Percentiles rank a stretch among this genome's conserved stretches.
Evolutionary conservation across 352 stramenopile species (phyloP).

Genomic region (Phytophthora sansomeana): DNA sequence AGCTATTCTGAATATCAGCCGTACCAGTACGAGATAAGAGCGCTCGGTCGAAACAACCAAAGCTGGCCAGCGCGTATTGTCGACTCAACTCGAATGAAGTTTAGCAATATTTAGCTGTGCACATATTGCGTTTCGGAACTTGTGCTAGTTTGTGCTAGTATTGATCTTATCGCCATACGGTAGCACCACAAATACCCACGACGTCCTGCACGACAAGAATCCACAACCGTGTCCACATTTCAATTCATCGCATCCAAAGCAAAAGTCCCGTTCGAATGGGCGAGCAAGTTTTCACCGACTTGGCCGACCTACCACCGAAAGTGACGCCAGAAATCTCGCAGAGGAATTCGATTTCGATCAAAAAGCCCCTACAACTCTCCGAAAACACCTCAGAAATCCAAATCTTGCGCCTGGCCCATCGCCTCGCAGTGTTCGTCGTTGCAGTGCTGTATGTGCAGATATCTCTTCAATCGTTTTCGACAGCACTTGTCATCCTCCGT

Average conservation of each 20-base stretch:
- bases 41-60: background rate
- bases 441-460: constrained; percentile 37
- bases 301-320: constrained; percentile 8
- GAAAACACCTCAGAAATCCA: background rate
- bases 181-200: background rate
- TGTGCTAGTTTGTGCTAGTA: background rate
- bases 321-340: background rate
- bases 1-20: too few relatives aligned
- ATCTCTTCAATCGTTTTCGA: constrained; percentile 33
- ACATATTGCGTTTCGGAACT: background rate
- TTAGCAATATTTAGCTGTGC: too few relatives aligned
- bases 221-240: background rate
- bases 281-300: constrained; percentile 15
- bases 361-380: background rate
- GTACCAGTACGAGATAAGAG: background rate
- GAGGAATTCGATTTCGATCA: background rate
- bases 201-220: background rate
- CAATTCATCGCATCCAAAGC: background rate
- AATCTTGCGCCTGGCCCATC: constrained; percentile 20
- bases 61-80: too few relatives aligned
- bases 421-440: constrained; percentile 26
- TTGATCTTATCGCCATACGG: background rate
- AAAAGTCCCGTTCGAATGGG: constrained; percentile 12
- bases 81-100: too few relatives aligned
- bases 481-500: constrained; percentile 22